These are phyloP conservation scores for Fusarium xylarioides DNA, from an alignment of 2,329 filamentous ascomycete genomes.

Conservation along the genomic window DNA sequence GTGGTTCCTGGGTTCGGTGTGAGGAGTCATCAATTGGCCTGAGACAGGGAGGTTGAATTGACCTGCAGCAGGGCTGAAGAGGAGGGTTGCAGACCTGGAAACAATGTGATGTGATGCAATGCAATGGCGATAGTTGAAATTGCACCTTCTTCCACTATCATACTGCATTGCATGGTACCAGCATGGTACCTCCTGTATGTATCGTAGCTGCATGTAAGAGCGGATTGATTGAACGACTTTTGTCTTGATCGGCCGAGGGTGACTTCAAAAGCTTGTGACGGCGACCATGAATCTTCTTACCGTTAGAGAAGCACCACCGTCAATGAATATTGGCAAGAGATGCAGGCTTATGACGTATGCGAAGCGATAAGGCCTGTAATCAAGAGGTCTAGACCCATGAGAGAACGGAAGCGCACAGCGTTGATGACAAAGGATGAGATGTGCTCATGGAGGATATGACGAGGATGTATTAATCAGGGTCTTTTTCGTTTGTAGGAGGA, in stretches of 20 bases:
- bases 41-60: constrained; percentile 33
- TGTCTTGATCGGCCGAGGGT: constrained; percentile 13
- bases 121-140: constrained; percentile 20
- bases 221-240: not conserved
- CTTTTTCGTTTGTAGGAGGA: not conserved
- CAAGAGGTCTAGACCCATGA: not conserved
- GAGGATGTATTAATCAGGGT: not conserved
- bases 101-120: constrained; percentile 20
- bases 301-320: constrained; percentile 1
- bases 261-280: constrained; percentile 16
- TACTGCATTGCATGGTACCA: constrained; percentile 3
- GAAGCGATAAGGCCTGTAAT: not conserved
- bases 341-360: not conserved
- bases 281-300: not conserved
- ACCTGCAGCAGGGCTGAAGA: constrained; percentile 44
- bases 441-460: not conserved
- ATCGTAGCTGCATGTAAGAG: constrained; percentile 10
- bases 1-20: constrained; percentile 38
- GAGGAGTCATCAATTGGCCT: constrained; percentile 43
- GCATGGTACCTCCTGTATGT: not conserved
- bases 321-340: not conserved
- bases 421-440: constrained; percentile 2
- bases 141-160: not conserved
- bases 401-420: not conserved
- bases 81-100: constrained; percentile 30